Evolutionary conservation across 768 basidiomycete species (phyloP), one percentile per base, ranked within the genome.

Genomic region (Amanita pallidorosea): DNA sequence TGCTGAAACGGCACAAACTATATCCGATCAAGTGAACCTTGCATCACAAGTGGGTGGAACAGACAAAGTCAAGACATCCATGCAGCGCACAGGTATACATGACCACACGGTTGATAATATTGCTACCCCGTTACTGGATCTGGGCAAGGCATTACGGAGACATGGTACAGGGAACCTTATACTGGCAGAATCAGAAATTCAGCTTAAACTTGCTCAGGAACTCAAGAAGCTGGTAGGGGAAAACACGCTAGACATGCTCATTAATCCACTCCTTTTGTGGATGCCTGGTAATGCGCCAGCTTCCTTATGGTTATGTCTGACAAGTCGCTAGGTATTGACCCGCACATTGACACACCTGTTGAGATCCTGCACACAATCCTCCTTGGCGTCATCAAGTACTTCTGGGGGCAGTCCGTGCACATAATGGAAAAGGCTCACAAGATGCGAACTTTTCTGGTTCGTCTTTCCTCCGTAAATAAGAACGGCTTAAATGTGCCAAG

Each of bases 321-420:
- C n/a, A 25, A 20, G 9, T 18, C 38, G 20, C 45, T 2, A 73
- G 73, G 62, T 6, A 52, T 75, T 0, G 67, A 77, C 54, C 65
- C 72, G 1, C 66, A 74, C 52, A 44, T 29, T 9, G 73, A 74
- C 53, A 71, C 72, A 2, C 71, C 71, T 2, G 68, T 72, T 0
- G 70, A 75, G 52, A 69, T 74, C 18, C 59, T 75, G 0, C 74
- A 75, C 54, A 66, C 69, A 23, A 23, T 23, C 22, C 22, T 23
- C 22, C 22, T 23, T 23, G 22, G 22, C 4, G 22, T 23, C 22
- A 63, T 75, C 44, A 76, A 76, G 45, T 77, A 76, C 52, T 63
- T 72, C 25, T 77, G 74, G 73, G 63, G 67, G 0, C 73, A 76
- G 57, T 56, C 60, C 0, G 54, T 68, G 8, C 45, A 59, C 11